Evolutionary conservation across 805 yeast species (phyloP), one percentile per base, ranked within the genome.

Genomic region (Lachancea sp.): DNA sequence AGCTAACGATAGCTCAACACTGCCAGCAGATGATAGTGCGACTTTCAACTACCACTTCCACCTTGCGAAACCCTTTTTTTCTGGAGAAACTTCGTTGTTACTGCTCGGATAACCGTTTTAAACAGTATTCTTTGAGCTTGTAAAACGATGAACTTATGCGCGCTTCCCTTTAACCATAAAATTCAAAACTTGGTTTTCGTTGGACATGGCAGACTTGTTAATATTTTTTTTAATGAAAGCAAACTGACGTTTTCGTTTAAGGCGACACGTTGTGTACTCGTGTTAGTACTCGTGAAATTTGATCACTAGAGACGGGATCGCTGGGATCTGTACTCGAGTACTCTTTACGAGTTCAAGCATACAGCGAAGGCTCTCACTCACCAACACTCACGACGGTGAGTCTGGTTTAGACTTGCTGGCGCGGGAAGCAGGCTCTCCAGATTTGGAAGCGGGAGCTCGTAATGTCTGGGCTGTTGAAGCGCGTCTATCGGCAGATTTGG

Each of bases 381-480:
- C n/a, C n/a, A n/a, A n/a, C n/a, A n/a, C n/a, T n/a, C n/a, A 22
- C 25, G 25, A 22, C 25, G 8, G 8, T 22, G 25, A 22, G 8
- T 4, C 25, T 8, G 8, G 25, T 22, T 4, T 22, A 22, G 25
- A 8, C 4, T 22, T 22, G 8, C 8, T 22, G 25, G 4, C 25
- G 4, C 7, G 4, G 17, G 35, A 10, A 32, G 19, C 35, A 9
- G 7, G 4, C 19, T 32, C 35, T 17, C 35, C 35, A 15, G 22
- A 22, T 36, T 31, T 36, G 11, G 39, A 36, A 6, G 17, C 13
- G 7, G 44, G 44, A 2, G 25, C 18, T 7, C 45, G 29, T 17
- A 42, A 20, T 16, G 36, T 25, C 18, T 38, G 27, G 26, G 42
- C 19, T 13, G 47, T 44, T 10, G 47, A 44, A 9, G 43, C 40